Evolutionary conservation across 352 stramenopile genomes (phyloP).

Genomic region (Pythium aphanidermatum): DNA sequence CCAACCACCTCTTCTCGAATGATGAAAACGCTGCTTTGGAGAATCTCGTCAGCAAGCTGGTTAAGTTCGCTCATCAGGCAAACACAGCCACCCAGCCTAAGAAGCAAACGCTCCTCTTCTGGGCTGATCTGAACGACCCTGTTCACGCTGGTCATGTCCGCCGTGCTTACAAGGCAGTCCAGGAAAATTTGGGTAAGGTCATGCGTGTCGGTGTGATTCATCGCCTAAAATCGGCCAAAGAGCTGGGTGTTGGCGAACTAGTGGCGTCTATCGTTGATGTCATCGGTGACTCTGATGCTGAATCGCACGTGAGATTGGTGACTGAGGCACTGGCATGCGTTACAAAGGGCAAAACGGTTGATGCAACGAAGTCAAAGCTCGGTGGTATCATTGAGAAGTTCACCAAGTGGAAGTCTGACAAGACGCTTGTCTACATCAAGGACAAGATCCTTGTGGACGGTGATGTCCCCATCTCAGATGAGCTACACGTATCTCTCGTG

Average conservation of each 20-base stretch:
- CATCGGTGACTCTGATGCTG: slow-evolving; percentile 49
- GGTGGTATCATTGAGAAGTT: slow-evolving; percentile 28
- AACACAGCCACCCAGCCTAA: slow-evolving; percentile 43
- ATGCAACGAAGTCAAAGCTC: slow-evolving; percentile 45
- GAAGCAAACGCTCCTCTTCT: slow-evolving; percentile 69
- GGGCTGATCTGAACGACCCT: slow-evolving; percentile 40
- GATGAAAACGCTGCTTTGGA: slow-evolving; percentile 59
- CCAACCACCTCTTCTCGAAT: slow-evolving; percentile 45
- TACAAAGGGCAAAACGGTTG: slow-evolving; percentile 43
- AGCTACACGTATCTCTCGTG: slow-evolving; percentile 16
- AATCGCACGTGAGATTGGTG: slow-evolving; percentile 44
- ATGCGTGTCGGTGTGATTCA: slow-evolving; percentile 59
- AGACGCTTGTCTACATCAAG: slow-evolving; percentile 8
- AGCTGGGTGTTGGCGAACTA: slow-evolving; percentile 33
- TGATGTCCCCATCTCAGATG: neutral
- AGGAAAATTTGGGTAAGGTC: slow-evolving; percentile 58
- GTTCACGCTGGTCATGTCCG: slow-evolving; percentile 52
- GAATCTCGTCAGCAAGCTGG: slow-evolving; percentile 30
- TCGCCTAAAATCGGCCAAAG: slow-evolving; percentile 9
- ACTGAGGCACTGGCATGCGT: slow-evolving; percentile 51
- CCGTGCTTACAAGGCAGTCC: slow-evolving; percentile 47
- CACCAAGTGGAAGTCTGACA: slow-evolving; percentile 12
- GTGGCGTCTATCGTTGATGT: slow-evolving; percentile 38
- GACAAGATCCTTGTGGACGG: neutral
- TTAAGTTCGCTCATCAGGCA: slow-evolving; percentile 55